Evolutionary conservation across 2,329 filamentous ascomycete species (phyloP).

Genomic region (Penicillium sp.): DNA sequence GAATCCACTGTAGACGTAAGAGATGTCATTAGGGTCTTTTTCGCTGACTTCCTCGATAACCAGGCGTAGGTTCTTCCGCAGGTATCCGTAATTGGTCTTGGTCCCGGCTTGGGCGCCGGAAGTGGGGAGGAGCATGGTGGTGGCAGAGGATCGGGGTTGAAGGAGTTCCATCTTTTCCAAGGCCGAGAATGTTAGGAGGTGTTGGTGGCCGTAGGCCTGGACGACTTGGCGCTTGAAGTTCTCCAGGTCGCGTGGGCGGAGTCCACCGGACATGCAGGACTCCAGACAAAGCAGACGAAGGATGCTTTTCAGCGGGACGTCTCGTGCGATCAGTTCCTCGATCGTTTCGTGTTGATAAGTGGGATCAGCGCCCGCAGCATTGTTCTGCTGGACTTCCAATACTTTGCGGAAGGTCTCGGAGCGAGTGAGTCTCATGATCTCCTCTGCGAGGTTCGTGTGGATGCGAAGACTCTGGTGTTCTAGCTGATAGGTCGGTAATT

Average conservation of each 20-base stretch:
- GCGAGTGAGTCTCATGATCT: slow-evolving; percentile 89
- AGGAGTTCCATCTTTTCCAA: slow-evolving; percentile 89
- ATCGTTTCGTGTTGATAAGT: slow-evolving; percentile 86
- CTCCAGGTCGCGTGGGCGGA: slow-evolving; percentile 85
- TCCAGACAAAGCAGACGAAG: slow-evolving; percentile 86
- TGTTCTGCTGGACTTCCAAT: slow-evolving; percentile 91
- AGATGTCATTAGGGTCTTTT: slow-evolving; percentile 86
- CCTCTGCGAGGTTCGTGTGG: slow-evolving; percentile 88
- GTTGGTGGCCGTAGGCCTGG: slow-evolving; percentile 92
- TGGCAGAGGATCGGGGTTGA: slow-evolving; percentile 70
- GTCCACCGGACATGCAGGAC: slow-evolving; percentile 82
- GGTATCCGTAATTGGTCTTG: slow-evolving; percentile 85
- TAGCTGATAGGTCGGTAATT: slow-evolving; percentile 85
- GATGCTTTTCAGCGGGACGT: slow-evolving; percentile 75
- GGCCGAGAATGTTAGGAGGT: slow-evolving; percentile 81
- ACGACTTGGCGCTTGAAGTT: slow-evolving; percentile 82
- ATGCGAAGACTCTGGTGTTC: slow-evolving; percentile 91
- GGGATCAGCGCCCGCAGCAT: slow-evolving; percentile 85
- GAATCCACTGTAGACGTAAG: slow-evolving; percentile 98
- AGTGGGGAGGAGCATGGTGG: slow-evolving; percentile 79
- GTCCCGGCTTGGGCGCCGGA: slow-evolving; percentile 60
- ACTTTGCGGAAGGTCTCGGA: slow-evolving; percentile 84
- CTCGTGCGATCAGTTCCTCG: slow-evolving; percentile 89
- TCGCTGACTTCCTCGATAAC: slow-evolving; percentile 98
- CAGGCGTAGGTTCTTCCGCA: slow-evolving; percentile 80